Conservation (phyloP, 148 eudicot genomes). For the Spergularia bocconei region DNA sequence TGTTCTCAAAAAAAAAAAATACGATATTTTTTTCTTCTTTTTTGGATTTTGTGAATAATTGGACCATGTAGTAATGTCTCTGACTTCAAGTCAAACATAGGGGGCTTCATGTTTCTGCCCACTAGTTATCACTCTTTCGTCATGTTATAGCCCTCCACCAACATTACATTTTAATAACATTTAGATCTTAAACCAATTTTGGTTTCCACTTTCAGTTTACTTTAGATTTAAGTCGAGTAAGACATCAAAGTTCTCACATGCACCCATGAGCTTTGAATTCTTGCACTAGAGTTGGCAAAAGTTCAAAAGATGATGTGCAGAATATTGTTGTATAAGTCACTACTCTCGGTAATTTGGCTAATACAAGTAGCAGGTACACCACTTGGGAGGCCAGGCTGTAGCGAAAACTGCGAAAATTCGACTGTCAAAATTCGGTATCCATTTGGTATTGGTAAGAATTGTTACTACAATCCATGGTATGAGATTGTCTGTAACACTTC, state of each 20-base stretch:
- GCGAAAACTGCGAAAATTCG: conserved; percentile 21
- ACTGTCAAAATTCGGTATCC: conserved; percentile 17
- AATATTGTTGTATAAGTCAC: neutral
- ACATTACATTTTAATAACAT: neutral
- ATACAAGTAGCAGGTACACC: conserved; percentile 2
- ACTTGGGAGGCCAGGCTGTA: conserved; percentile 20
- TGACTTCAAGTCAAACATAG: neutral
- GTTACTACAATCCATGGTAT: conserved; percentile 24
- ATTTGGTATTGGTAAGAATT: conserved; percentile 24
- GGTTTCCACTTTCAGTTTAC: neutral
- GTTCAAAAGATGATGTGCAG: neutral
- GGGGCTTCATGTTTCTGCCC: neutral
- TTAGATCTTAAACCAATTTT: neutral
- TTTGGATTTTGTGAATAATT: neutral
- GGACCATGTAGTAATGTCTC: neutral
- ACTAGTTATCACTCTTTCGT: too few relatives aligned
- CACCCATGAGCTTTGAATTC: neutral
- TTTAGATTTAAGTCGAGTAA: too few relatives aligned
- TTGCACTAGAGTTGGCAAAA: neutral
- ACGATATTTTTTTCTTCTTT: neutral
- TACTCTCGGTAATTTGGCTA: neutral
- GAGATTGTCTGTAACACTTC: conserved; percentile 22
- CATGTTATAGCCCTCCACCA: too few relatives aligned
- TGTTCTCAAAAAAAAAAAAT: too few relatives aligned
- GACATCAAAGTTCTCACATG: too few relatives aligned